Evolutionary conservation across 1,284 basidiomycete species (phyloP).

Genomic region (Chalciporus sp.): DNA sequence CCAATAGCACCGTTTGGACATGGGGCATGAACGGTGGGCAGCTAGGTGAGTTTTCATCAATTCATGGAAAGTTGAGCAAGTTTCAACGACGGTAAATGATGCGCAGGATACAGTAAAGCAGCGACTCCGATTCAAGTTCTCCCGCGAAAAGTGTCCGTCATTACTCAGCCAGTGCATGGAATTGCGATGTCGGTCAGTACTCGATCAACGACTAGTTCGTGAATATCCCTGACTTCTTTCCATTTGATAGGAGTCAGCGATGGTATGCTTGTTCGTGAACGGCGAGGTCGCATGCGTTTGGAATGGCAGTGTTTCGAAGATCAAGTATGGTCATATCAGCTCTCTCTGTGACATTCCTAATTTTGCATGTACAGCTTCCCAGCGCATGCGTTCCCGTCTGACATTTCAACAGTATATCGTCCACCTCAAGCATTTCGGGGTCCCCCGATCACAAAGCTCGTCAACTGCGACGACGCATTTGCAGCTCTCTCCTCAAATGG

Average conservation of each 20-base stretch:
- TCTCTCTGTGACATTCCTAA: constrained; percentile 16
- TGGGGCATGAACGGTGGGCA: constrained; percentile 98
- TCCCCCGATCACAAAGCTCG: constrained; percentile 80
- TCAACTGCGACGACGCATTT: constrained; percentile 80
- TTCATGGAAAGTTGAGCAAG: no score
- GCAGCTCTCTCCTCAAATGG: constrained; percentile 87
- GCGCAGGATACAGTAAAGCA: constrained; percentile 71
- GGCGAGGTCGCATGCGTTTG: constrained; percentile 85
- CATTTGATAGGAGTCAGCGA: constrained; percentile 69
- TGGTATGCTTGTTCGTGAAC: constrained; percentile 75
- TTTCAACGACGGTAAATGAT: no score
- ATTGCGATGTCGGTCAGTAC: constrained; percentile 70
- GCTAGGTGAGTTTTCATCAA: constrained; percentile 58
- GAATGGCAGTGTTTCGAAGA: constrained; percentile 76
- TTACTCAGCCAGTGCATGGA: constrained; percentile 69
- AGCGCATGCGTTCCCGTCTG: constrained; percentile 67
- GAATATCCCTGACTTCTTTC: constrained; percentile 5
- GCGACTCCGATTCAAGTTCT: constrained; percentile 78
- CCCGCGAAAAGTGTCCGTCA: constrained; percentile 83
- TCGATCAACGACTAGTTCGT: not conserved
- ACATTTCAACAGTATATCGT: constrained; percentile 71
- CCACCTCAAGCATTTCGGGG: constrained; percentile 75
- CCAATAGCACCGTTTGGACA: constrained; percentile 82
- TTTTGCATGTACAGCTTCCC: constrained; percentile 55
- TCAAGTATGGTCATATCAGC: constrained; percentile 55